Evolutionary conservation across 306 rosid genomes (phyloP), one percentile per base, ranked within the genome.

Genomic region (Fagus sylvatica): DNA sequence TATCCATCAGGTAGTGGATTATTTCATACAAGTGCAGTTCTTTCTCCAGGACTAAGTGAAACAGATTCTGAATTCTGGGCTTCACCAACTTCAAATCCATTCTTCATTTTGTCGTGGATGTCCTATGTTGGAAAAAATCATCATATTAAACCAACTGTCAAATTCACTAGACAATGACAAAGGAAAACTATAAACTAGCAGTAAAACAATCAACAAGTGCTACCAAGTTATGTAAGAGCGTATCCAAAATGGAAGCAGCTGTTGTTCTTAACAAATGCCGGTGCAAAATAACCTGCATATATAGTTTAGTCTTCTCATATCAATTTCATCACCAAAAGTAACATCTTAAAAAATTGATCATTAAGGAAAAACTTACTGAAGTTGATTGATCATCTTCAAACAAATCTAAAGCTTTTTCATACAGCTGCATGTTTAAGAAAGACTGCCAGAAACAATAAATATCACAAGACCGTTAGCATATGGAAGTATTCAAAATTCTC

Each of bases 301-400:
- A 66, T 39, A 53, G 69, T 76, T 40, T 57, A 49, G 72, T 76
- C 72, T 84, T 74, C 73, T 79, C 77, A 51, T 32, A 62, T 66
- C 65, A 76, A 70, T 65, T 82, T 76, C 83, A 84, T 40, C 75
- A 64, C 33, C 56, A 76, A 73, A 76, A 60, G 56, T 70, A 69
- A 19, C 60, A 55, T 53, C 64, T 73, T 82, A 34, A 53, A 54
- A 69, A 75, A 71, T 69, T 64, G 67, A 57, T 42, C 69, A 77
- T 75, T 71, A 73, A 49, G 79, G 56, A 51, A 32, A 43, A 74
- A 83, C 97, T 87, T 87, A 95, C 98, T 8, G 91, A 92, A 67
- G 93, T 88, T 76, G 98, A 87, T 83, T 85, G 98, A 75, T 95
- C 98, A 80, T 92, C 97, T 80, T 92, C 98, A 78, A 95, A 95